Conservation (phyloP, 2,329 filamentous ascomycete genomes). For the Trichoderma oligosporum region DNA sequence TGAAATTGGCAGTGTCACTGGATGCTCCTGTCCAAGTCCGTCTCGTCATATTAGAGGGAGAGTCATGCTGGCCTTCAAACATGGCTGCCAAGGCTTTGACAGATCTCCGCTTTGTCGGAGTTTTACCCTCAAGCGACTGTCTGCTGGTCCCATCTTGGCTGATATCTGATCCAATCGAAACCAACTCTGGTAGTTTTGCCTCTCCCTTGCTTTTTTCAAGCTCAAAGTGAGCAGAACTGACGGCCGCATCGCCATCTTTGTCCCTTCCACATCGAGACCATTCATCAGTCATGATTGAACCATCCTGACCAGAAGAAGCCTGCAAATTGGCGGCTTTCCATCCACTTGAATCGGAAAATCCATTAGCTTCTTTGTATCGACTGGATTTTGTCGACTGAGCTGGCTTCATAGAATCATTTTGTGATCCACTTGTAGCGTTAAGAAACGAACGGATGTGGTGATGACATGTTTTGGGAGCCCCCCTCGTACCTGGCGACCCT, state of each 20-base stretch:
- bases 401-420: background rate
- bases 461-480: too few relatives aligned
- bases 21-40: background rate
- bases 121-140: constrained; percentile 16
- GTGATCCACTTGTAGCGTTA: background rate
- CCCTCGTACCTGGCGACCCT: background rate
- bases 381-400: background rate
- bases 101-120: constrained; percentile 29
- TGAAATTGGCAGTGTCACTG: background rate
- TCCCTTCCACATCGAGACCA: background rate
- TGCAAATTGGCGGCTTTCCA: too few relatives aligned
- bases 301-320: background rate
- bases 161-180: background rate
- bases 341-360: background rate
- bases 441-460: background rate
- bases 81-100: constrained; percentile 52
- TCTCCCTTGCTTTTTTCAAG: background rate
- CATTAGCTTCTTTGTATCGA: background rate
- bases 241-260: too few relatives aligned
- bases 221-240: background rate
- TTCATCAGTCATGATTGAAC: background rate
- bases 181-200: background rate
- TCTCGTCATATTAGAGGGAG: background rate
- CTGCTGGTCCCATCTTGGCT: background rate
- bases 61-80: constrained; percentile 40